These are phyloP conservation scores for Williopsis jadinii DNA, from an alignment of 1,139 yeast species.

Conservation along the genomic window DNA sequence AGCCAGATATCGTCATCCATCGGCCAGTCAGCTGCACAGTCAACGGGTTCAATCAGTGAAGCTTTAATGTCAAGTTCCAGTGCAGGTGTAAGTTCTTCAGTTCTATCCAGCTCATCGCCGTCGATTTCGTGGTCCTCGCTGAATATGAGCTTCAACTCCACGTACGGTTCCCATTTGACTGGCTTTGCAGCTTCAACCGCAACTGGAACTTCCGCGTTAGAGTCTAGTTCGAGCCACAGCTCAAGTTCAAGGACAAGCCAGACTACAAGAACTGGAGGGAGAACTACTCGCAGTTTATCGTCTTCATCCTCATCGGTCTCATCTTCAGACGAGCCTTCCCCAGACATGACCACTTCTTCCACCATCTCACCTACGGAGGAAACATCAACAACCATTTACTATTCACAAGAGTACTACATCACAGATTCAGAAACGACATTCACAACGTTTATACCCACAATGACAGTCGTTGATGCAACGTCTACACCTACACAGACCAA, in stretches of 20 bases:
- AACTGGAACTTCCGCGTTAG: background rate
- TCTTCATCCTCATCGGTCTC: background rate
- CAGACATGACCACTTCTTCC: too few species aligned
- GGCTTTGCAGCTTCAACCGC: background rate
- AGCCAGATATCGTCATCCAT: too few species aligned
- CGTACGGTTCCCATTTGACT: background rate
- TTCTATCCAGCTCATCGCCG: too few species aligned
- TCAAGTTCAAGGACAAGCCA: background rate
- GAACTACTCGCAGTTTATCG: too few species aligned
- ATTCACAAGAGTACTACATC: constrained; percentile 35
- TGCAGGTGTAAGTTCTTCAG: background rate
- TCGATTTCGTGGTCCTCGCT: too few species aligned
- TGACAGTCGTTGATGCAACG: constrained; percentile 24
- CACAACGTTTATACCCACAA: constrained; percentile 29
- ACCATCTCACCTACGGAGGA: too few species aligned
- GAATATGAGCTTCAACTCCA: too few species aligned
- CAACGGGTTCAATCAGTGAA: background rate
- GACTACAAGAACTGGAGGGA: background rate
- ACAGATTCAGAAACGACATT: constrained; percentile 34
- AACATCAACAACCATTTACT: constrained; percentile 8
- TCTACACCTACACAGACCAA: constrained; percentile 18
- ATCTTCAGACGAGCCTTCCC: background rate
- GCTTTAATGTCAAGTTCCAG: background rate
- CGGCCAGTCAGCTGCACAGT: too few species aligned
- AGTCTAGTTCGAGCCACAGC: background rate